These are phyloP conservation scores for Trametes cingulata DNA, from an alignment of 768 basidiomycete genomes.

Conservation along the genomic window DNA sequence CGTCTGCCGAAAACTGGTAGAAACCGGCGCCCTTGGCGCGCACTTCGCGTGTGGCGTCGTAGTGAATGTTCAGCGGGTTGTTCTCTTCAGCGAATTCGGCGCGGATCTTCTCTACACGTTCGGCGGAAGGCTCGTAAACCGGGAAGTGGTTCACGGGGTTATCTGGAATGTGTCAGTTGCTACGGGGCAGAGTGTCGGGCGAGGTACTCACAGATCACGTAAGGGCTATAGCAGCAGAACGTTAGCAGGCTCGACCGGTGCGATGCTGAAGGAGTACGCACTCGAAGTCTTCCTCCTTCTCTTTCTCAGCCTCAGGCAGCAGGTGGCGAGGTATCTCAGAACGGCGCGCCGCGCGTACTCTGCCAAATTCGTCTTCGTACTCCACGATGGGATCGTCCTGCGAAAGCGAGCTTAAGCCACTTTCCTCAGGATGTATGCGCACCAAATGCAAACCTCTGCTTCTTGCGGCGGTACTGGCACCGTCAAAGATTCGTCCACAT, in stretches of 20 bases:
- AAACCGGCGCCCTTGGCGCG: slow-evolving; percentile 89
- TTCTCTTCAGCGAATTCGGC: slow-evolving; percentile 68
- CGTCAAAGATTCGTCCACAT: slow-evolving; percentile 74
- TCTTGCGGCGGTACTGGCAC: slow-evolving; percentile 49
- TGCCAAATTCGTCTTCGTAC: slow-evolving; percentile 86
- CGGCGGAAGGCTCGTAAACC: slow-evolving; percentile 80
- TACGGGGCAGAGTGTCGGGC: background rate
- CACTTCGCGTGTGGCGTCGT: slow-evolving; percentile 79
- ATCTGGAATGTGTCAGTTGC: slow-evolving; percentile 41
- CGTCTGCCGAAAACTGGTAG: slow-evolving; percentile 89
- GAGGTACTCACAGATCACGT: slow-evolving; percentile 27
- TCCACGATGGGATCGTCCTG: slow-evolving; percentile 81
- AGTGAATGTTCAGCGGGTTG: slow-evolving; percentile 75
- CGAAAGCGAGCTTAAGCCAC: background rate
- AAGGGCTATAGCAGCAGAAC: slow-evolving; percentile 21
- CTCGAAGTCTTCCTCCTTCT: slow-evolving; percentile 51
- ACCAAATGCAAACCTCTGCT: slow-evolving; percentile 40
- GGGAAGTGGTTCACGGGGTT: slow-evolving; percentile 88
- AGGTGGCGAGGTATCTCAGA: slow-evolving; percentile 80
- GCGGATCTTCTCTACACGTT: slow-evolving; percentile 73
- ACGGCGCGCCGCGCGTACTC: slow-evolving; percentile 62
- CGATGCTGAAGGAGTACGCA: slow-evolving; percentile 45
- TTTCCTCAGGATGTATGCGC: background rate
- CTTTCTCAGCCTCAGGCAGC: slow-evolving; percentile 45
- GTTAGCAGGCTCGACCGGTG: slow-evolving; percentile 27